phyloP scores from a whole-genome alignment of 768 basidiomycete genomes.

The Amylocystis lapponica region DNA sequence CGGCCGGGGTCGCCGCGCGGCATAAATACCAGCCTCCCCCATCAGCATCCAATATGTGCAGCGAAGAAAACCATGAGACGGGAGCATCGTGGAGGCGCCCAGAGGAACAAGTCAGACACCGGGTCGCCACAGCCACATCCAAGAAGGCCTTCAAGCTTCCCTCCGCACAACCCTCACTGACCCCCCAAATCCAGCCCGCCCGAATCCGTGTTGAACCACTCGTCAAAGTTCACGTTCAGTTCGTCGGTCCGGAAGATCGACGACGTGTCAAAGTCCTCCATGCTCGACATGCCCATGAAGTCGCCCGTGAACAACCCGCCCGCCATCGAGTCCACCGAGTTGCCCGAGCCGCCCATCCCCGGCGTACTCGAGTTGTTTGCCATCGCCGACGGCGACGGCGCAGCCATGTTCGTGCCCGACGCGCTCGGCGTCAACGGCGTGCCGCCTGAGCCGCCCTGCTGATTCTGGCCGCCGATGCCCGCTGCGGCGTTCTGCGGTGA shows the following conservation, averaged over 20 bases:
- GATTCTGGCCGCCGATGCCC: slow-evolving; percentile 9
- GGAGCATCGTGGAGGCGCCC: no score
- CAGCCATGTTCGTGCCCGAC: slow-evolving; percentile 24
- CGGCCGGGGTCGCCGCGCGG: no score
- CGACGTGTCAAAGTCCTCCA: slow-evolving; percentile 34
- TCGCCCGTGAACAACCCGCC: slow-evolving; percentile 26
- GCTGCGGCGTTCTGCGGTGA: slow-evolving; percentile 19
- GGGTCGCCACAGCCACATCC: no score
- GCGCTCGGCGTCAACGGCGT: not conserved
- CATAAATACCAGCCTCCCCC: no score
- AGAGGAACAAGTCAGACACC: no score
- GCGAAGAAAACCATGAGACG: no score
- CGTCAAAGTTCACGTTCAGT: slow-evolving; percentile 48
- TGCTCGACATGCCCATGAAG: slow-evolving; percentile 37
- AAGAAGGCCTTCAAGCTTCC: no score
- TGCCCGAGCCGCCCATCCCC: slow-evolving; percentile 11
- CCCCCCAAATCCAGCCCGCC: no score
- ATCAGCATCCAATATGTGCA: no score
- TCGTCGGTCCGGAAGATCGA: slow-evolving; percentile 43
- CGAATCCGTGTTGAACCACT: slow-evolving; percentile 62
- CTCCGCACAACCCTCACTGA: no score
- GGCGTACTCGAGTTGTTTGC: slow-evolving; percentile 19
- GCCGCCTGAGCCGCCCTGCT: slow-evolving; percentile 1
- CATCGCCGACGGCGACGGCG: slow-evolving; percentile 32
- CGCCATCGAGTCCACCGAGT: slow-evolving; percentile 10